Evolutionary conservation across 768 basidiomycete genomes (phyloP).

Genomic region (Baorangia bicolor): DNA sequence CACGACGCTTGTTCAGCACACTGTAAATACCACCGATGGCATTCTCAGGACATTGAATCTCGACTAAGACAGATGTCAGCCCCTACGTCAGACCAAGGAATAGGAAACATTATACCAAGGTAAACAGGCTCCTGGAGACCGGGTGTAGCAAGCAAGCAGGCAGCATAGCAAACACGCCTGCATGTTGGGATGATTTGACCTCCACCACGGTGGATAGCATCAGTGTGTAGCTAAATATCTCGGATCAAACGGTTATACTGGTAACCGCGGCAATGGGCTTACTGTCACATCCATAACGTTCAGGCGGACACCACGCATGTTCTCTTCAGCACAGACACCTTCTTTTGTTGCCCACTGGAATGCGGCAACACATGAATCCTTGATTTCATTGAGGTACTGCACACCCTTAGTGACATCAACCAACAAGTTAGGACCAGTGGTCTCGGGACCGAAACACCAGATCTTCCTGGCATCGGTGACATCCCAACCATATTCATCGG

Average conservation of each 20-base stretch:
- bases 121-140: slow-evolving; percentile 96
- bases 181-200: slow-evolving; percentile 97
- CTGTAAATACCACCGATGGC: slow-evolving; percentile 98
- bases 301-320: slow-evolving; percentile 97
- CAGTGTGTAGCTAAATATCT: slow-evolving; percentile 76
- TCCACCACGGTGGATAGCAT: slow-evolving; percentile 99
- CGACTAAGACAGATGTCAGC: slow-evolving; percentile 52
- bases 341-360: slow-evolving; percentile 99
- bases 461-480: slow-evolving; percentile 99
- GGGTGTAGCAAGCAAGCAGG: slow-evolving; percentile 88
- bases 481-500: slow-evolving; percentile 97
- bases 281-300: slow-evolving; percentile 96
- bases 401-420: slow-evolving; percentile 99
- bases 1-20: slow-evolving; percentile 92
- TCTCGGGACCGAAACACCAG: slow-evolving; percentile 99
- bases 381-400: slow-evolving; percentile 99
- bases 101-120: slow-evolving; percentile 54
- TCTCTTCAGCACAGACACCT: slow-evolving; percentile 94
- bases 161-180: slow-evolving; percentile 95
- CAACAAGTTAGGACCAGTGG: slow-evolving; percentile 93
- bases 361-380: slow-evolving; percentile 98
- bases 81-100: not conserved
- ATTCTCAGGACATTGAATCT: slow-evolving; percentile 97
- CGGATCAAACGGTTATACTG: not conserved
- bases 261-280: slow-evolving; percentile 29